Base-by-base conservation (phyloP, 75 land plant genomes). In the Cryptomeria japonica region DNA sequence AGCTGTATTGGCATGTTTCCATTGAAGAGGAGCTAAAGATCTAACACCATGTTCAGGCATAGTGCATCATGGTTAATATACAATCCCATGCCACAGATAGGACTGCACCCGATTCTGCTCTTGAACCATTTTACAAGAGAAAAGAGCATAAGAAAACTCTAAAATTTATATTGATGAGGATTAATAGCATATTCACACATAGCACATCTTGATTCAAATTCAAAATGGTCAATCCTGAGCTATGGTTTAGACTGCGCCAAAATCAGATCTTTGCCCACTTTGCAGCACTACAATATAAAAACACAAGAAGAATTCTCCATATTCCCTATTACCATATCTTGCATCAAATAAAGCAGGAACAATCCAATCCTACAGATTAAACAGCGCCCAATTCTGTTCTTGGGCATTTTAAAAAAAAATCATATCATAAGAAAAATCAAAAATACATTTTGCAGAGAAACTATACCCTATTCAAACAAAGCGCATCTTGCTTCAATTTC, bases 1-100 rank as follows among this genome's bases (percentile, higher is more conserved):
- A 46, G n/a, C 13, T 82, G 51, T 49, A 44, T 28, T 82, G 84
- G 51, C 47, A 28, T 46, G 14, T 82, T 46, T 82, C 84, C 84
- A 82, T 46, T 82, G 84, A 82, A 82, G n/a, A 42, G 31, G 32
- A 82, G 77, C 77, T 31, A 73, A 46, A 11, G 2, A 5, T 28
- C 84, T 34, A 10, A 73, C 32, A n/a, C 51, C 84, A 46, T 46
- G 15, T 82, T 82, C 84, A 82, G 46, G n/a, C 44, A 79, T 79
- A 25, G 82, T 10, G 10, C 82, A 39, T 25, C 25, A 25, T 75
- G 70, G 28, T 61, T 61, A 22, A 61, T 0, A 22, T 73, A 13
- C 36, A 25, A 73, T 73, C 37, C 15, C 15, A 32, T 32, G 77
- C 37, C 32, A 73, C 77, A 34, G 37, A 73, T 32, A 8, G 28